phyloP scores from a whole-genome alignment of 805 yeast species.

The Ogataea minuta region DNA sequence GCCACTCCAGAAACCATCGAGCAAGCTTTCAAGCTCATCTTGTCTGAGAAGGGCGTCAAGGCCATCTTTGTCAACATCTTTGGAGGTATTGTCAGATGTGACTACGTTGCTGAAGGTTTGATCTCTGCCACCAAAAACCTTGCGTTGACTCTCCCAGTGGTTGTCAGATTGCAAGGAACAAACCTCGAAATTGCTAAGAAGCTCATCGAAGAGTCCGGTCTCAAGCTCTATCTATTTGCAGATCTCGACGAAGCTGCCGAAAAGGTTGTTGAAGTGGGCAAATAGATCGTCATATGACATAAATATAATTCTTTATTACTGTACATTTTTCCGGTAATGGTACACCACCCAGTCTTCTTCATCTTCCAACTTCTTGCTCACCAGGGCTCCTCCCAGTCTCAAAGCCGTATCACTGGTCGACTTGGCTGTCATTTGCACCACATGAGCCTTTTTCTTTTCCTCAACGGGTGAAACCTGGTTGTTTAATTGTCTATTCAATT shows the following conservation, averaged over 20 bases:
- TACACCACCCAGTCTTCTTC: constrained; percentile 51
- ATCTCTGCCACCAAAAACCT: constrained; percentile 92
- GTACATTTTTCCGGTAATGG: constrained; percentile 41
- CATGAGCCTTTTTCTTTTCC: constrained; percentile 46
- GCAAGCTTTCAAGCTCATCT: constrained; percentile 90
- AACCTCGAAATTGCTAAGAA: constrained; percentile 86
- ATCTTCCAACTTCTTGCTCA: constrained; percentile 59
- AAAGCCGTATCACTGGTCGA: constrained; percentile 55
- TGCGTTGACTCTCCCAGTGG: constrained; percentile 89
- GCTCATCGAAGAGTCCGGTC: constrained; percentile 82
- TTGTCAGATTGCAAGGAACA: constrained; percentile 98
- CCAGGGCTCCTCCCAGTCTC: constrained; percentile 66
- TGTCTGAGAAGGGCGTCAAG: constrained; percentile 83
- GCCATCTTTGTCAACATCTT: constrained; percentile 98
- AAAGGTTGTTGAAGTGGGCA: constrained; percentile 75
- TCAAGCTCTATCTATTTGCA: constrained; percentile 86
- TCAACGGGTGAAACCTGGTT: constrained; percentile 34
- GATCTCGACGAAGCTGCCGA: constrained; percentile 97
- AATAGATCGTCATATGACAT: constrained; percentile 4
- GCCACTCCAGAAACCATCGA: constrained; percentile 98
- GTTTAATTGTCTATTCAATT: constrained; percentile 41
- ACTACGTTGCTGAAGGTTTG: constrained; percentile 96
- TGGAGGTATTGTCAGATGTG: constrained; percentile 99
- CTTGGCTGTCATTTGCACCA: constrained; percentile 77
- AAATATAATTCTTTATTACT: constrained; percentile 25